phyloP scores from a whole-genome alignment of 148 eudicot genomes.

The Camellia japonica region DNA sequence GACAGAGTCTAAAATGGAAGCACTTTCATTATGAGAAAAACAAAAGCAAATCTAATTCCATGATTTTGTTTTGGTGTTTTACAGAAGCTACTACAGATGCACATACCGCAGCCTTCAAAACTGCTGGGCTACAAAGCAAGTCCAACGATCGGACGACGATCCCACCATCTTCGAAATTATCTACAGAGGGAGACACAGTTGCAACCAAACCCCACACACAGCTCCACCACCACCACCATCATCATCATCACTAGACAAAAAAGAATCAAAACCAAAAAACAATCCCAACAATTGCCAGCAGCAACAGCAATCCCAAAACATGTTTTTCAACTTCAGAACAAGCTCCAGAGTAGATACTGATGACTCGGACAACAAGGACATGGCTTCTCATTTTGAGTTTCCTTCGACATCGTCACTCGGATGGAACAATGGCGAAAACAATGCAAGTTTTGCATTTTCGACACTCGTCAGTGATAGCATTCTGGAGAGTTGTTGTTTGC shows the following conservation, averaged over 20 bases:
- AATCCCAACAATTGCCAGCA: slow-evolving; percentile 19
- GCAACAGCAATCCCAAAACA: slow-evolving; percentile 24
- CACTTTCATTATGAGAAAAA: background rate
- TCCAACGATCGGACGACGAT: slow-evolving; percentile 81
- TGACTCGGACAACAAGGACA: slow-evolving; percentile 34
- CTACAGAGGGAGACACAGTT: slow-evolving; percentile 77
- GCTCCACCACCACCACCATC: slow-evolving; percentile 35
- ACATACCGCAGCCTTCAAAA: slow-evolving; percentile 59
- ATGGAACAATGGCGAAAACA: slow-evolving; percentile 22
- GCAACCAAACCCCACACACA: slow-evolving; percentile 34
- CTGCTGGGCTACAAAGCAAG: slow-evolving; percentile 78
- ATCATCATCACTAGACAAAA: slow-evolving; percentile 46
- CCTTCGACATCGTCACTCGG: slow-evolving; percentile 31
- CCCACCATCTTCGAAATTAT: slow-evolving; percentile 61
- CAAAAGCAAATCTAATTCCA: slow-evolving; percentile 21
- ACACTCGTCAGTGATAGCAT: slow-evolving; percentile 27
- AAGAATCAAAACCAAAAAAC: slow-evolving; percentile 32
- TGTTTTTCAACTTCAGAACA: slow-evolving; percentile 39
- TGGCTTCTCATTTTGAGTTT: slow-evolving; percentile 37
- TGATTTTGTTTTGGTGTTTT: slow-evolving; percentile 9
- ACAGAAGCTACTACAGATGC: slow-evolving; percentile 82
- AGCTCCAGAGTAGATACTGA: slow-evolving; percentile 48
- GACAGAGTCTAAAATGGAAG: background rate
- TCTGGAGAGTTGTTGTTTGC: slow-evolving; percentile 34
- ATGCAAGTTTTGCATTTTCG: slow-evolving; percentile 27